Base-by-base conservation (phyloP, 2,329 filamentous ascomycete species). In the Proliferodiscus dingleyae region DNA sequence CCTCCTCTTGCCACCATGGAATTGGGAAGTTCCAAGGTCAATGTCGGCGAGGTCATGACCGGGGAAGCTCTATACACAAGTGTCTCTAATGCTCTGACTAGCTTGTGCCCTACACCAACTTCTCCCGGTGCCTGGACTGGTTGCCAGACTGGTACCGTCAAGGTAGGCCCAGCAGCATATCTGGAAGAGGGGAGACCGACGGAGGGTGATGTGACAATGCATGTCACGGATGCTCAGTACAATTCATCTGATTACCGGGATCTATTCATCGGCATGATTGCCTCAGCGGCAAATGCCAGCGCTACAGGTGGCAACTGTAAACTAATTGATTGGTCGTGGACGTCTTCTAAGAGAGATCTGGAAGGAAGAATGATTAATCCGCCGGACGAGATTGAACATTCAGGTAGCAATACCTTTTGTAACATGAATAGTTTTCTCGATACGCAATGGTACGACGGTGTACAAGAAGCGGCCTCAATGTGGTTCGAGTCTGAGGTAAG, bases 1-100 rank as follows among this genome's bases (percentile, higher is more conserved):
- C n/a, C n/a, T n/a, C n/a, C 46, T 16, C 29, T 34, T 2, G 46
- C 46, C 18, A 40, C 41, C 22, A 29, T 44, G 15, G 26, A 28
- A 22, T 36, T 37, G 16, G 46, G 46, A 21, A 40, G 19, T 24
- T 23, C 46, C 29, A 40, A 40, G n/a, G 46, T 48, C 10, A 19
- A 44, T 22, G 46, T 48, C 18, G 46, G 46, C 13, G 41, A 34
- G 6, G 24, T 48, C n/a, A n/a, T n/a, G n/a, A 48, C 46, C 7
- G 46, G 41, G 6, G 32, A 29, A 15, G 46, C 41, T 4, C 46
- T 48, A 18, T 48, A 48, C 37, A 44, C 46, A 41, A 24, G 40
- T 4, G 41, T 48, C 22, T 48, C 46, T n/a, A 23, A 26, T n/a
- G 46, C 41, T 15, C 46, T 48, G n/a, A 15, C 10, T n/a, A 33